These are phyloP conservation scores for Penicillium waksmanii DNA, from an alignment of 495 filamentous ascomycete genomes.

Conservation along the genomic window DNA sequence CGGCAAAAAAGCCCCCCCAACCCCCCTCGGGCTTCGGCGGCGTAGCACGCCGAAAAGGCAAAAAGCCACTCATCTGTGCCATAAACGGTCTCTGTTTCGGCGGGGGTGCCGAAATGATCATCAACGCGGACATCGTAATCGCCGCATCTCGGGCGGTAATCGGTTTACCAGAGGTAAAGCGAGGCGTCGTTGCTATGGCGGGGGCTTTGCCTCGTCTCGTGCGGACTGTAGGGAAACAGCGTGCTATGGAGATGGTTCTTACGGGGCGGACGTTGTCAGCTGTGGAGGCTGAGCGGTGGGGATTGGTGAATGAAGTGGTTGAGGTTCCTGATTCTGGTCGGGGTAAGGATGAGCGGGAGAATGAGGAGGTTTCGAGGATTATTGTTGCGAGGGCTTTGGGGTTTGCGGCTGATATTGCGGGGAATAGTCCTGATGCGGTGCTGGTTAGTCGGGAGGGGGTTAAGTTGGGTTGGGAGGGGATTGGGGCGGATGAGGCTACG, in stretches of 20 bases:
- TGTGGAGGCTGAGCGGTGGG: constrained; percentile 66
- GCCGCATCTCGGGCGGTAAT: constrained; percentile 59
- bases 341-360: constrained; percentile 35
- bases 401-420: constrained; percentile 46
- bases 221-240: constrained; percentile 65
- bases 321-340: constrained; percentile 53
- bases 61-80: constrained; percentile 70
- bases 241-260: constrained; percentile 76
- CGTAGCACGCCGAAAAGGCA: constrained; percentile 50
- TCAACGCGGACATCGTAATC: constrained; percentile 74
- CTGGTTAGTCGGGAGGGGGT: constrained; percentile 71
- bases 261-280: constrained; percentile 64
- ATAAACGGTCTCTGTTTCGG: constrained; percentile 75
- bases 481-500: constrained; percentile 68
- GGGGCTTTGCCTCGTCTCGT: constrained; percentile 75
- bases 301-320: constrained; percentile 59
- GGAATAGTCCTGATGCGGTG: constrained; percentile 74
- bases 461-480: constrained; percentile 70
- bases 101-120: constrained; percentile 74
- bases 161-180: constrained; percentile 69
- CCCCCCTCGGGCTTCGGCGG: constrained; percentile 43
- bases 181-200: constrained; percentile 72
- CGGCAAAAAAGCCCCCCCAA: constrained; percentile 16
- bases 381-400: constrained; percentile 55
- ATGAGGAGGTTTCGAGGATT: constrained; percentile 29